Base-by-base conservation (phyloP, 345 rosid genomes). In the Balakata baccata region DNA sequence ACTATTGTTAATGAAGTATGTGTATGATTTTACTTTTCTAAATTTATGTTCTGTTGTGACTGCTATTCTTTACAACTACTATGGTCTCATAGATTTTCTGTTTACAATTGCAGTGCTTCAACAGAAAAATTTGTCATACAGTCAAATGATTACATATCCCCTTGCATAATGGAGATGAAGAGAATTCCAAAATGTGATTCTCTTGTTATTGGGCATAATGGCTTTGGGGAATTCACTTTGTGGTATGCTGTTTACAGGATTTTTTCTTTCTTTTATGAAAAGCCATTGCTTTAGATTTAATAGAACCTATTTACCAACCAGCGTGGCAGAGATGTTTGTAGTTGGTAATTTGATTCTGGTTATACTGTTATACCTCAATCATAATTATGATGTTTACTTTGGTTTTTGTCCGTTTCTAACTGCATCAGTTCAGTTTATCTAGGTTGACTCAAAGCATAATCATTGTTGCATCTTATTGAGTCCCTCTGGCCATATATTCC, bases 171-270 rank as follows among this genome's bases (percentile, higher is more conserved):
- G 76, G 97, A 87, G 71, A 74, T 95, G 85, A 88, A 88, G 87
- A 88, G 84, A 78, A 84, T 92, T 76, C 90, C 92, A 8, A 81
- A 85, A 50, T 81, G 79, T 87, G 81, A 85, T 57, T 75, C 78
- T 82, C 84, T 92, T 17, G 81, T 94, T 67, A 70, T 92, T 20
- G 97, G 98, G 71, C 93, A 86, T 78, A 85, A 87, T 78, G 94
- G 89, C 79, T 75, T 80, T 74, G 96, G 92, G 68, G 94, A 92
- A 75, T 94, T 94, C 78, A 84, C 82, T 59, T 7, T 94, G 75
- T 92, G 99, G 98, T 94, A 89, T n/a, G 86, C 68, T 74, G 46
- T 53, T 47, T 76, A 71, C 47, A 47, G 5, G 49, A 65, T 37
- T 20, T 73, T 18, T 66, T 60, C 39, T 74, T 60, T 74, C 49